phyloP scores from a whole-genome alignment of 192 early-diverging fungal species.

The Gonapodya prolifera region DNA sequence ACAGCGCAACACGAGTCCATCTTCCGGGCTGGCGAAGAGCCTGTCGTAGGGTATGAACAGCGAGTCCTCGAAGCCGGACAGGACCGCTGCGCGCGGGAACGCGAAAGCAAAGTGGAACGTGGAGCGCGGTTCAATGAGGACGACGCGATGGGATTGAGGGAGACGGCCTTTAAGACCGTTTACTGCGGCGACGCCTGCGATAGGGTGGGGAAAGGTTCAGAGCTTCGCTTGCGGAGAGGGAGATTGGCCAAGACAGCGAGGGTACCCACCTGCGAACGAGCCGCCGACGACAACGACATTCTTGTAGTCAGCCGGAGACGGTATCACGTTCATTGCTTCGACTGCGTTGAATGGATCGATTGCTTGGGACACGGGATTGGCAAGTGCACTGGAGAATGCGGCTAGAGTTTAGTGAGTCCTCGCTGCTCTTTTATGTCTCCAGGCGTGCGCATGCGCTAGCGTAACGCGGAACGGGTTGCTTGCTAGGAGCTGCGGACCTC shows the following conservation, averaged over 20 bases:
- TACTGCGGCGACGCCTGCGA: neutral
- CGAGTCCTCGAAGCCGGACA: slow-evolving; percentile 39
- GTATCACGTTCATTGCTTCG: neutral
- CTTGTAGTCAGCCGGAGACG: neutral
- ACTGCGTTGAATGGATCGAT: neutral
- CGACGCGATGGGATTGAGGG: slow-evolving; percentile 28
- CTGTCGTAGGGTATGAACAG: slow-evolving; percentile 44
- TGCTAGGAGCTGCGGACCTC: no score
- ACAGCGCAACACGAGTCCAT: slow-evolving; percentile 31
- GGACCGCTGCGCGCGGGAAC: slow-evolving; percentile 43
- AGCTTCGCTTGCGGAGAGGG: neutral
- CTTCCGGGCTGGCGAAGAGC: slow-evolving; percentile 19
- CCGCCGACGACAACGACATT: slow-evolving; percentile 32
- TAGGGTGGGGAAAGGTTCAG: neutral
- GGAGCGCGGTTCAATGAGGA: slow-evolving; percentile 42
- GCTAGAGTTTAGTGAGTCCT: no score
- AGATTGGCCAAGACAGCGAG: neutral
- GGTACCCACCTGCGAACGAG: slow-evolving; percentile 27
- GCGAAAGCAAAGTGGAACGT: slow-evolving; percentile 50
- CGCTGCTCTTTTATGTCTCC: no score
- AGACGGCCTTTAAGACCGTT: slow-evolving; percentile 16
- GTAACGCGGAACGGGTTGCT: no score
- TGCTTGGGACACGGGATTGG: no score
- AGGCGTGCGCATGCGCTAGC: no score
- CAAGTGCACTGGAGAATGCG: no score